Base-by-base conservation (phyloP, 106 monocot genomes). In the Iris macrosiphon region DNA sequence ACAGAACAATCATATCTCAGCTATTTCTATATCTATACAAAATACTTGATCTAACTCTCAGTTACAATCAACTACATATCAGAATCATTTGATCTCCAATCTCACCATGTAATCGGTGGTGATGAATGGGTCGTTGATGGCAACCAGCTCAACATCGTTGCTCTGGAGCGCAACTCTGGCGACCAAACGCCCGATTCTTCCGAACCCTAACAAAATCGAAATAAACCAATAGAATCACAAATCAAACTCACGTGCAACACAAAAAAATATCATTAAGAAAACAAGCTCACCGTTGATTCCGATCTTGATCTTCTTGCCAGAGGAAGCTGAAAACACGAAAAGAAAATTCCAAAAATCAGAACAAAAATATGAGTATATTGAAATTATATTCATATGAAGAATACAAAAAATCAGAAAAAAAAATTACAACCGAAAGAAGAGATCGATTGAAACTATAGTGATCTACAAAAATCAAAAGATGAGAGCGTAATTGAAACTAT, bases 41-140 rank as follows among this genome's bases (percentile, higher is more conserved):
- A n/a, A n/a, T n/a, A n/a, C n/a, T n/a, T n/a, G n/a, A n/a, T n/a
- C n/a, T n/a, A n/a, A n/a, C n/a, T n/a, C n/a, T n/a, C n/a, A n/a
- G n/a, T n/a, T n/a, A n/a, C n/a, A n/a, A n/a, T n/a, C n/a, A n/a
- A n/a, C n/a, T n/a, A n/a, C n/a, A n/a, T n/a, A n/a, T n/a, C n/a
- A n/a, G n/a, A n/a, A n/a, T n/a, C n/a, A n/a, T n/a, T n/a, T n/a
- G n/a, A n/a, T n/a, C n/a, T n/a, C n/a, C n/a, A 38, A 18, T 29
- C 47, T 6, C 71, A 94, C 93, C 94, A 94, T 94, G 81, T 94
- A 94, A 20, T 94, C 94, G 5, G 94, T 84, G 78, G 73, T 85
- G 76, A 89, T 89, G 68, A 94, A 94, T 14, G 94, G 94, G 58
- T 94, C 94, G 52, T 94, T 94, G 26, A 94, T 73, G 44, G 88